phyloP scores from a whole-genome alignment of 75 land plant species.

The Chamaecyparis obtusa region DNA sequence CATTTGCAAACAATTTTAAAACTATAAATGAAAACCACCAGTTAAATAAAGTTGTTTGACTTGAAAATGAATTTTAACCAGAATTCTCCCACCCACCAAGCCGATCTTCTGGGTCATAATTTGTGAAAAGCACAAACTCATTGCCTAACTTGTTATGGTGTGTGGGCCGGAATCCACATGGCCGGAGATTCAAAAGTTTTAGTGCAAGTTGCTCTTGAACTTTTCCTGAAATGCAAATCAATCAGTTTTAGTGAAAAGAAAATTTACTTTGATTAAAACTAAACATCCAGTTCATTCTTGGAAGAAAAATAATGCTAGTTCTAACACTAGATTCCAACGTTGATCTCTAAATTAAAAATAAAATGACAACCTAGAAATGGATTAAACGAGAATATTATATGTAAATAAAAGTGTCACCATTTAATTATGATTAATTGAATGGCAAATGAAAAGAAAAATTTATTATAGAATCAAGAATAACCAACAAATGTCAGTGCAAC shows the following conservation, averaged over 20 bases:
- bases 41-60: not conserved
- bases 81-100: slow-evolving; percentile 77
- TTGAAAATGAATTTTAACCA: not conserved
- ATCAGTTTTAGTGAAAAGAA: not conserved
- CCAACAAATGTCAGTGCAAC: not conserved
- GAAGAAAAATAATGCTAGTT: not conserved
- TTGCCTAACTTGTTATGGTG: slow-evolving; percentile 90
- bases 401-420: not conserved
- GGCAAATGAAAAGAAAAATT: not conserved
- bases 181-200: slow-evolving; percentile 56
- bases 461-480: not conserved
- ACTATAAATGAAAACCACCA: not conserved
- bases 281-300: not conserved
- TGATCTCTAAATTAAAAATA: not conserved
- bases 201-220: slow-evolving; percentile 69
- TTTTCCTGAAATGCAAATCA: slow-evolving; percentile 48
- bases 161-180: slow-evolving; percentile 76
- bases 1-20: not conserved
- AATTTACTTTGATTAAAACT: not conserved
- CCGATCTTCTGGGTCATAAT: slow-evolving; percentile 68
- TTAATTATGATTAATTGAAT: not conserved
- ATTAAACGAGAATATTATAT: not conserved
- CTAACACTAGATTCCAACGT: not conserved
- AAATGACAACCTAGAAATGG: not conserved
- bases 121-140: slow-evolving; percentile 84